Base-by-base conservation (phyloP, 441 rosid species). In the Sinapis alba region DNA sequence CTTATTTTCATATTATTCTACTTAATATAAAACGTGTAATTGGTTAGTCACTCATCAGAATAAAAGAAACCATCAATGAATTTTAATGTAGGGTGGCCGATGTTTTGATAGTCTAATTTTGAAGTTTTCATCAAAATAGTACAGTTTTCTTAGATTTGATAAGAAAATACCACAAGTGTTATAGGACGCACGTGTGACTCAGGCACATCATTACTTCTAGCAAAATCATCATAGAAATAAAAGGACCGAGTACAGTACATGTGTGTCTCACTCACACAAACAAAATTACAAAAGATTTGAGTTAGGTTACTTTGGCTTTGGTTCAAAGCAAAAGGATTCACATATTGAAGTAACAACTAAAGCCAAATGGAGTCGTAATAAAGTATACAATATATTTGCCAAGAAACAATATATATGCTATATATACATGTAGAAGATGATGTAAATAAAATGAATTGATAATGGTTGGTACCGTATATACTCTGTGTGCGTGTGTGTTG, bases 251-350 rank as follows among this genome's bases (percentile, higher is more conserved):
- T 36, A 27, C 27, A 53, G 24, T 8, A 18, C 8, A 8, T 51
- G 63, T 27, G 3, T 58, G 24, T 54, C n/a, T 20, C 65, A 21
- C 61, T 57, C 53, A 28, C 71, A 70, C 28, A 64, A 65, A 24
- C 65, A 65, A 65, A 61, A 34, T 12, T 30, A 30, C 54, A 23
- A 30, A 24, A 60, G 65, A 45, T 53, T 76, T 23, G 24, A 6
- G 64, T 45, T 64, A 18, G 79, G 76, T 77, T 77, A 30, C 68
- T 77, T 66, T 65, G 76, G 57, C 80, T 71, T 77, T 71, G 63
- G 68, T 77, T 77, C 58, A 71, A 77, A 71, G 76, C 80, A 71
- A 77, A 77, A 71, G 19, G 12, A 24, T 58, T 77, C 57, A 77
- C 66, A 26, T 47, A 58, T 24, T 71, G 26, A 47, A 77, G 70